Percentiles rank a stretch among this genome's conserved stretches.
phyloP scores from a whole-genome alignment of 1,284 basidiomycete genomes.

The Moesziomyces sp. region DNA sequence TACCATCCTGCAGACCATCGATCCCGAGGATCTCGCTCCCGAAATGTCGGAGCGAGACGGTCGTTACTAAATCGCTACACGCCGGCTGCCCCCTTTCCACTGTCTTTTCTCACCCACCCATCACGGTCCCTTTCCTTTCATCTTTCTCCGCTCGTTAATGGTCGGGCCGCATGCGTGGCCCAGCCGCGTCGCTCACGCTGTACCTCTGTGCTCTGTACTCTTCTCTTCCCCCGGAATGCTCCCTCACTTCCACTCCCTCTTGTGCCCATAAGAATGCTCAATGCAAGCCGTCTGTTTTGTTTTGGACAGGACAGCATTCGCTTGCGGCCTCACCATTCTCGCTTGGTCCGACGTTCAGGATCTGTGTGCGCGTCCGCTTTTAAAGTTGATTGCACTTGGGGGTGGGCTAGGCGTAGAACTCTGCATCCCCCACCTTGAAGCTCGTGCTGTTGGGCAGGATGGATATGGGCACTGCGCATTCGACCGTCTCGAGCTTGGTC shows the following conservation, averaged over 20 bases:
- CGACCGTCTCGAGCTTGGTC: conserved; percentile 63
- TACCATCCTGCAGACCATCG: conserved; percentile 61
- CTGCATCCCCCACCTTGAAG: conserved; percentile 48
- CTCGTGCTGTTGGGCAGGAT: conserved; percentile 60
- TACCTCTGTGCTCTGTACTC: background rate
- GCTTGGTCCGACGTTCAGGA: too few species aligned
- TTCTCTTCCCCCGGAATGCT: too few species aligned
- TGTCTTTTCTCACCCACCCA: conserved; percentile 9
- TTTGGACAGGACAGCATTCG: too few species aligned
- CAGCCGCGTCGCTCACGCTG: too few species aligned
- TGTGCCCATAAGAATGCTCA: too few species aligned
- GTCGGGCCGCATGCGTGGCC: background rate
- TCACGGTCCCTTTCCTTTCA: background rate
- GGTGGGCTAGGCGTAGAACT: conserved; percentile 45
- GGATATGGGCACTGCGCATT: conserved; percentile 61
- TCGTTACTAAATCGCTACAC: conserved; percentile 4
- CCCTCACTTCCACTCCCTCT: too few species aligned
- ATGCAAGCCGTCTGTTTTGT: too few species aligned
- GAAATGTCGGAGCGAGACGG: conserved; percentile 38
- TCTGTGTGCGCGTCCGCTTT: too few species aligned
- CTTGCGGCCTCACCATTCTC: too few species aligned
- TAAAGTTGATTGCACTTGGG: background rate
- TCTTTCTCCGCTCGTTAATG: background rate
- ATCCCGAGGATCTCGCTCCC: conserved; percentile 43
- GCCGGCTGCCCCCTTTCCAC: background rate